These are phyloP conservation scores for Clavispora fructus DNA, from an alignment of 805 yeast genomes.

Conservation along the genomic window DNA sequence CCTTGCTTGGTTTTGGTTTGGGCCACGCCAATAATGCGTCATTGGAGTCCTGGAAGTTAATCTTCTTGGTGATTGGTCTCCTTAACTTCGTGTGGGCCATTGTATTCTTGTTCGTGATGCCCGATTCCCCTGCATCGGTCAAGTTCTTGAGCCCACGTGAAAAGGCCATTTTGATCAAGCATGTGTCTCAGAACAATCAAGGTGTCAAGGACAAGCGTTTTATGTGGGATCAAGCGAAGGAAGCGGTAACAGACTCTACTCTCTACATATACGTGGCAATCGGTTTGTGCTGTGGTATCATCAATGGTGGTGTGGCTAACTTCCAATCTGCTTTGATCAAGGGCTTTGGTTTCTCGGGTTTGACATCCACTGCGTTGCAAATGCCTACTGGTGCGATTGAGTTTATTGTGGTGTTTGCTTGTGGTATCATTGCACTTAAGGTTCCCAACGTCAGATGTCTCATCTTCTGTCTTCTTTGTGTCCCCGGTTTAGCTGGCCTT, in stretches of 20 bases:
- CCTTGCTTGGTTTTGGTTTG: slow-evolving; percentile 20
- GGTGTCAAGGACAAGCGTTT: slow-evolving; percentile 21
- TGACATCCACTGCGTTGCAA: slow-evolving; percentile 23
- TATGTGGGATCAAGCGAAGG: slow-evolving; percentile 16
- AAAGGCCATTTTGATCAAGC: slow-evolving; percentile 15
- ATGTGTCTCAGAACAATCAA: slow-evolving; percentile 18
- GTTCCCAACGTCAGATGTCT: slow-evolving; percentile 15
- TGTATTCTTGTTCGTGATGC: slow-evolving; percentile 15
- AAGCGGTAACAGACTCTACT: slow-evolving; percentile 17
- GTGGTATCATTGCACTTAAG: slow-evolving; percentile 20
- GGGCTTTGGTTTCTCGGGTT: slow-evolving; percentile 28
- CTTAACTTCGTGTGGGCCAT: slow-evolving; percentile 15
- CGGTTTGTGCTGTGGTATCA: slow-evolving; percentile 26
- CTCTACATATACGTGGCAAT: slow-evolving; percentile 18
- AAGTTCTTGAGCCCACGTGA: slow-evolving; percentile 27
- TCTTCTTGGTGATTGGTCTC: slow-evolving; percentile 6
- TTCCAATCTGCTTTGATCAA: slow-evolving; percentile 23
- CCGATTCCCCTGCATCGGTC: slow-evolving; percentile 22
- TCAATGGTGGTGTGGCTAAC: slow-evolving; percentile 24
- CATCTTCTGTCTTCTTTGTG: slow-evolving; percentile 14
- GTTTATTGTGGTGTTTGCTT: slow-evolving; percentile 21
- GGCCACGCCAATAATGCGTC: slow-evolving; percentile 21
- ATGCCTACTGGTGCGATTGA: slow-evolving; percentile 25
- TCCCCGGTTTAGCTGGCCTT: slow-evolving; percentile 22
- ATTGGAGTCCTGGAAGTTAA: slow-evolving; percentile 23